Evolutionary conservation across 331 rosid genomes (phyloP).

Genomic region (Rhamnella rubrinervis): DNA sequence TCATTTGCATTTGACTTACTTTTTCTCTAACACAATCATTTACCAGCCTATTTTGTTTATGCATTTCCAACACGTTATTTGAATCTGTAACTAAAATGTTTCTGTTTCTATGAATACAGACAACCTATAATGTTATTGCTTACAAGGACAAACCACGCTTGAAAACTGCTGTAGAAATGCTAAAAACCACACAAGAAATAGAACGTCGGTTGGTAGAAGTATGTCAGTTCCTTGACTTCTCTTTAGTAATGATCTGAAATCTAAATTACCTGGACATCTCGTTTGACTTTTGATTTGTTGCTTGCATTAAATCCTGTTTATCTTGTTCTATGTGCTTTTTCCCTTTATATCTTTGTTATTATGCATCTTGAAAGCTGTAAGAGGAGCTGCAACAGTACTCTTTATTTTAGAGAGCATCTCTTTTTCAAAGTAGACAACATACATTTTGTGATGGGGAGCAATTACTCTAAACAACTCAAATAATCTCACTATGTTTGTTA

Average conservation of each 20-base stretch:
- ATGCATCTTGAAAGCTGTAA: no score
- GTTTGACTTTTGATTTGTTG: not conserved
- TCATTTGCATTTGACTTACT: not conserved
- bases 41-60: not conserved
- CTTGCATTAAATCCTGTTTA: not conserved
- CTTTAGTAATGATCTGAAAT: conserved; percentile 6
- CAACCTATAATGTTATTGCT: conserved; percentile 68
- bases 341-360: no score
- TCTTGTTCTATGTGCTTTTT: not conserved
- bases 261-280: conserved; percentile 1
- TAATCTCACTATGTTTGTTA: no score
- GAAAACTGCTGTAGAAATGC: conserved; percentile 71
- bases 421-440: no score
- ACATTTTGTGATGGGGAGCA: no score
- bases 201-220: conserved; percentile 63
- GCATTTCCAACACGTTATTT: not conserved
- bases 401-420: no score
- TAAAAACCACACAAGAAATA: conserved; percentile 77
- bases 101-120: conserved; percentile 42
- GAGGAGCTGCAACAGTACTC: no score
- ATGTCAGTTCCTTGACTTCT: conserved; percentile 28
- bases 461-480: no score
- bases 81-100: conserved; percentile 4
- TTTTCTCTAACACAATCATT: not conserved
- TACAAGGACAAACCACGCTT: conserved; percentile 91